Evolutionary conservation across 1,139 yeast genomes (phyloP), one percentile per base, ranked within the genome.

Genomic region (Saccharomyces hybrid): DNA sequence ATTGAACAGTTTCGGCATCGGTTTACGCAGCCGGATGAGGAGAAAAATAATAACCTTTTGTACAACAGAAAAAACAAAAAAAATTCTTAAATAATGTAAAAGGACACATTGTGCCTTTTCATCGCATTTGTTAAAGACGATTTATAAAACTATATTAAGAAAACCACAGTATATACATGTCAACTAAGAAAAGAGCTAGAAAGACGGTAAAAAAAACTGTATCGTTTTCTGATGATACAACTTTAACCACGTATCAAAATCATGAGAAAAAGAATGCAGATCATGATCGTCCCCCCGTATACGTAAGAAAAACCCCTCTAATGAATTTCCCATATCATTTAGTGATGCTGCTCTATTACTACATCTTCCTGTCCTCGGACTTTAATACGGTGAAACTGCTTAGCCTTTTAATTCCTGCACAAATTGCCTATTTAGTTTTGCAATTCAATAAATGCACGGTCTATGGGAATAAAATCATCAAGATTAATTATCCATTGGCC

Each of bases 321-420:
- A 52, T 63, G 11, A 64, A 73, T 0, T 58, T 81, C 3, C 88
- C 88, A 3, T 67, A 76, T 59, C 88, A 83, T 67, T 64, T 78
- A 26, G 61, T 78, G 1, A 53, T 74, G 2, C 63, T 80, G 9
- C 58, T 78, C 26, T 68, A 65, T 47, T 74, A 74, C 23, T 74
- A 78, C 71, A 73, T 76, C 57, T 61, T 70, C 11, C 51, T 64
- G 5, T 63, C 67, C 0, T 53, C 61, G 3, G 53, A 58, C 42
- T 73, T 63, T 54, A 78, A 81, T 8, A 64, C 80, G 27, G 28
- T 56, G 0, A 56, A 52, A 11, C 54, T 69, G n/a, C 52, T 70
- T 13, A 53, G 54, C 32, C 48, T 58, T 13, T 53, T 67, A 32
- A 61, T 69, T 14, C 71, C 72, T 13, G 48, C 60, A 11, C 72